phyloP scores from a whole-genome alignment of 2,329 filamentous ascomycete genomes.

The Teratosphaeria zuluensis region DNA sequence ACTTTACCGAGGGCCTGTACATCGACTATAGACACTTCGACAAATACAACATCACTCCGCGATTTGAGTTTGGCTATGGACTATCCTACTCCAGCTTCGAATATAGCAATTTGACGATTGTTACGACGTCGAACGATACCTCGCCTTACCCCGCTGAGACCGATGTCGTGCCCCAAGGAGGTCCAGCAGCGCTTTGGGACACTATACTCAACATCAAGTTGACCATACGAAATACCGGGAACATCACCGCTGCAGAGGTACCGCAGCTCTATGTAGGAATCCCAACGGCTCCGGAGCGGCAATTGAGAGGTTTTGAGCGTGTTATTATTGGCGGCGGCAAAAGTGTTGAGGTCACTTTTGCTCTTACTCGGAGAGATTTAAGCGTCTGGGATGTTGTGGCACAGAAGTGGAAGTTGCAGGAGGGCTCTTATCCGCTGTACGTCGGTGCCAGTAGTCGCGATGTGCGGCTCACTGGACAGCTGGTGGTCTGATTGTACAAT shows the following conservation, averaged over 20 bases:
- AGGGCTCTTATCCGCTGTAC: slow-evolving; percentile 54
- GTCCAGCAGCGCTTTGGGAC: slow-evolving; percentile 6
- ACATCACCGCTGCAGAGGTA: slow-evolving; percentile 53
- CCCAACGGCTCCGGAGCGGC: slow-evolving; percentile 51
- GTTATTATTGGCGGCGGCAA: slow-evolving; percentile 50
- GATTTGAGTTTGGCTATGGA: slow-evolving; percentile 59
- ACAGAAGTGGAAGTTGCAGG: slow-evolving; percentile 36
- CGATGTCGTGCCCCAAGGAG: not conserved
- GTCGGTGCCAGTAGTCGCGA: slow-evolving; percentile 52
- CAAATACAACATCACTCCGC: slow-evolving; percentile 53
- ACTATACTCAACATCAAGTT: slow-evolving; percentile 52
- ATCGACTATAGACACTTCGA: slow-evolving; percentile 54
- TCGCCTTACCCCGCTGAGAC: slow-evolving; percentile 7
- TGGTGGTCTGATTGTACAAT: not conserved
- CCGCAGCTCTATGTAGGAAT: slow-evolving; percentile 61
- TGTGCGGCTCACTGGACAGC: slow-evolving; percentile 39
- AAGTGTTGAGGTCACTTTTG: slow-evolving; percentile 45
- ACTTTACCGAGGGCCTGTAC: slow-evolving; percentile 46
- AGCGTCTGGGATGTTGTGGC: slow-evolving; percentile 54
- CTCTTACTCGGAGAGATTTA: slow-evolving; percentile 41
- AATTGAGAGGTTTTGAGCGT: slow-evolving; percentile 60
- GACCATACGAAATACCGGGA: slow-evolving; percentile 50
- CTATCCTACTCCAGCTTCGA: slow-evolving; percentile 55
- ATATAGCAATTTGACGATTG: slow-evolving; percentile 47
- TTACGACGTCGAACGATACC: slow-evolving; percentile 35